Evolutionary conservation across 164 flowering plant genomes (phyloP), one percentile per base, ranked within the genome.

Genomic region (Nymphaea colorata): DNA sequence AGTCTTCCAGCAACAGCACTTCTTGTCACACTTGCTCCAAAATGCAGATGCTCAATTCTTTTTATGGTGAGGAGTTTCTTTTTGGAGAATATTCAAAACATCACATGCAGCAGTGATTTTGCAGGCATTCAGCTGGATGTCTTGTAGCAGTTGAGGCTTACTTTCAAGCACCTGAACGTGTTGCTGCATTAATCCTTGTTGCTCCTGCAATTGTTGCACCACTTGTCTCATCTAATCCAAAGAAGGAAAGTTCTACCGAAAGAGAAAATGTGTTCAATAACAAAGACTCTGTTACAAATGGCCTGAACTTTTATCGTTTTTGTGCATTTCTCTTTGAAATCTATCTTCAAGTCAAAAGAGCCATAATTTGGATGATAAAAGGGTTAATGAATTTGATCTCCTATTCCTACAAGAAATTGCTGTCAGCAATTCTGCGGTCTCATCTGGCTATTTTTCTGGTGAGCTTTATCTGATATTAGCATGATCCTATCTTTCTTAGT

Each of bases 201-300:
- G 98, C 98, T 68, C 98, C 98, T 2, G 97, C 98, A 64, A 86
- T 91, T 77, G 44, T 89, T 10, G 95, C 95, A 42, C 97, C 97
- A 7, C 61, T 64, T 41, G 44, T 72, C 68, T 42, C 63, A 16
- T 63, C 41, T 7, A 81, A 80, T 59, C 44, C 14, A 68, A 68
- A 36, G 5, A 76, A 76, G 67, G 64, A 69, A 72, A 71, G 71
- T 59, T 70, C 64, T 62, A 11, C 6, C 18, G 67, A 62, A 69
- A 67, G 64, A 66, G 77, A 68, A 47, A 67, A 72, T 3, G 73
- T 71, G 61, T 73, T 17, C 5, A 70, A 72, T 60, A 79, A 68
- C 59, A 78, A 68, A 3, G 42, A n/a, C 69, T 64, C 74, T 10
- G 62, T 57, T 62, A 75, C 79, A 18, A 71, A 72, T 53, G 64